Conservation (phyloP, 2,329 filamentous ascomycete species). For the Ceratocystis lukuohia region DNA sequence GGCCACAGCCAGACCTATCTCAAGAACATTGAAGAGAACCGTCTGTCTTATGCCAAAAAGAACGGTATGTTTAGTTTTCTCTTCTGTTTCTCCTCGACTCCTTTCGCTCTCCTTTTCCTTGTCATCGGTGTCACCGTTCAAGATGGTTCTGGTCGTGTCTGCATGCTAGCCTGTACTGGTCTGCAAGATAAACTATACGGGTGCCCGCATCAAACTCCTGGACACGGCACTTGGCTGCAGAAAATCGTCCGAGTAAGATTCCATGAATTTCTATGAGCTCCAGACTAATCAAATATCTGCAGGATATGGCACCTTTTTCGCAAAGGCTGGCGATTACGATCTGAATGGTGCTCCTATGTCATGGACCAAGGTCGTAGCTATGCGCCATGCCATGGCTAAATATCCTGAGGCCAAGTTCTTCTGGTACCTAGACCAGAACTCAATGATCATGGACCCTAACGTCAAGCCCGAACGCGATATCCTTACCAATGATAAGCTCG, state of each 20-base stretch:
- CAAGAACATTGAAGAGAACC: slow-evolving; percentile 64
- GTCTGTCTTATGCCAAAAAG: slow-evolving; percentile 67
- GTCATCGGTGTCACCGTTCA: background rate
- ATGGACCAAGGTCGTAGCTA: slow-evolving; percentile 70
- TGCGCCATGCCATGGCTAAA: slow-evolving; percentile 75
- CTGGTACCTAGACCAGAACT: slow-evolving; percentile 75
- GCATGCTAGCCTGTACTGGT: background rate
- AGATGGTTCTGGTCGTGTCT: background rate
- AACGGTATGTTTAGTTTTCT: slow-evolving; percentile 50
- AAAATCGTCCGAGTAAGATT: background rate
- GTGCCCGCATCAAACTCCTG: slow-evolving; percentile 8
- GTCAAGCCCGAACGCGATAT: slow-evolving; percentile 58
- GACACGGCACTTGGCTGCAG: slow-evolving; percentile 8
- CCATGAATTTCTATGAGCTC: background rate
- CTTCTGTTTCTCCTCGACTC: background rate
- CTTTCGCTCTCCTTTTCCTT: background rate
- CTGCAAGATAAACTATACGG: slow-evolving; percentile 6
- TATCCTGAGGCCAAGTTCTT: slow-evolving; percentile 67
- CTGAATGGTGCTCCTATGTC: slow-evolving; percentile 45
- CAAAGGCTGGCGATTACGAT: slow-evolving; percentile 62
- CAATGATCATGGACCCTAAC: slow-evolving; percentile 75
- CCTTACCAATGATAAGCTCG: slow-evolving; percentile 52
- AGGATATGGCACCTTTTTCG: slow-evolving; percentile 83
- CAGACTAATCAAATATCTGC: slow-evolving; percentile 11
- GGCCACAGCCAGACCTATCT: slow-evolving; percentile 46